Evolutionary conservation across 257 asterid species (phyloP), one percentile per base, ranked within the genome.

Genomic region (Echites panduratus): DNA sequence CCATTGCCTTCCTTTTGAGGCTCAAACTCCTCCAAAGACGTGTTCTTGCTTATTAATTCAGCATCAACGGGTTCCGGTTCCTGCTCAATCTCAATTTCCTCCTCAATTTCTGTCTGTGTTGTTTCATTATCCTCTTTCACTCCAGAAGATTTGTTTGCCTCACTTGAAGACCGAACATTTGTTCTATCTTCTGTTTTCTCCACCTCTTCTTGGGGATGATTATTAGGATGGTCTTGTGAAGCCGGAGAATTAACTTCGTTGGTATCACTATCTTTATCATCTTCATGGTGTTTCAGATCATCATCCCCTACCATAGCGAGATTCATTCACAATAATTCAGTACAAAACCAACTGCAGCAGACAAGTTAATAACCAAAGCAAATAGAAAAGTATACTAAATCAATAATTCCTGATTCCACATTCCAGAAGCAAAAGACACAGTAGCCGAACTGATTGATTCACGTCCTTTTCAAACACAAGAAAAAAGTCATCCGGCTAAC

Each of bases 301-400:
- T 82, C 88, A 73, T 85, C 83, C 47, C 87, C 97, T 88, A 72
- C 67, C 81, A 85, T 67, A 80, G 70, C 75, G 79, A 43, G 73
- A 77, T 78, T 72, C 82, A 82, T 71, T 68, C 19, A 69, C 24
- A 78, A 66, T 54, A 79, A 45, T 66, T 75, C 76, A 82, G 65
- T 57, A 53, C 81, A 57, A 69, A 62, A 76, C 53, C 66, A 73
- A 79, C 26, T 26, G 58, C 61, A 45, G 71, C 72, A 48, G 24
- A 68, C 38, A 68, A 48, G 26, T 48, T 45, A 50, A 43, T 24
- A 22, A 67, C 16, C 5, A 67, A n/a, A 13, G 22, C 38, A 44
- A 66, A 22, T 14, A 7, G 4, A 49, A 68, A 45, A 24, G 17
- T 26, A 68, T 26, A 22, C 26, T 22, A 69, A 49, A 49, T 35